phyloP scores from a whole-genome alignment of 805 yeast genomes.

The Cyberlindnera nakhonratchasimensis region DNA sequence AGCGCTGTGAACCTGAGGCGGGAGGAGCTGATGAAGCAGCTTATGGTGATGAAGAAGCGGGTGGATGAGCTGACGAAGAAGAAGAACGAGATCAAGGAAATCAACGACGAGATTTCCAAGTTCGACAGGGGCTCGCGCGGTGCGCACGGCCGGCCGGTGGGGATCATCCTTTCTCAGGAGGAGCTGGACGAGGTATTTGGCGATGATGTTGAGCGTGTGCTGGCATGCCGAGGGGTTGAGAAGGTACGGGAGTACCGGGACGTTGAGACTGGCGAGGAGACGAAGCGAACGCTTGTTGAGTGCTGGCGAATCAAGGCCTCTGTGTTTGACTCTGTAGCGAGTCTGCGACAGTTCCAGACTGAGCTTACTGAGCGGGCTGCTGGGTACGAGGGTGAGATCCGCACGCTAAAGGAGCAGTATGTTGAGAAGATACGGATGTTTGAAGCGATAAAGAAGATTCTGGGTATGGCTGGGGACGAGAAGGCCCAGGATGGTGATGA shows the following conservation, averaged over 20 bases:
- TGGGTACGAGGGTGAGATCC: conserved; percentile 12
- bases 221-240: conserved; percentile 1
- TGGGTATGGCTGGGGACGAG: conserved; percentile 12
- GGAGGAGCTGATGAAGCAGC: conserved; percentile 14
- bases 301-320: conserved; percentile 3
- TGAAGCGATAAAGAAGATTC: conserved; percentile 14
- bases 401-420: conserved; percentile 8
- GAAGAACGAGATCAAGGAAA: conserved; percentile 16
- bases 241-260: background rate
- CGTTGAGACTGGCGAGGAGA: background rate
- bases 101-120: conserved; percentile 14
- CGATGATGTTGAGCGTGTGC: conserved; percentile 7
- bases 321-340: background rate
- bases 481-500: background rate
- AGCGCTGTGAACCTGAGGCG: conserved; percentile 2
- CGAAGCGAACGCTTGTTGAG: background rate
- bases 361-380: conserved; percentile 2
- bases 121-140: too few relatives aligned
- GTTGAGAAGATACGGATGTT: conserved; percentile 15
- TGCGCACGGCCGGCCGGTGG: too few relatives aligned
- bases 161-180: conserved; percentile 11
- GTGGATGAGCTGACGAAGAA: conserved; percentile 18
- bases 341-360: conserved; percentile 1
- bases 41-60: conserved; percentile 13
- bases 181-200: conserved; percentile 21